Percentiles rank a stretch among this genome's conserved stretches.
These are phyloP conservation scores for Vachellia collinsii DNA, from an alignment of 306 rosid genomes.

Conservation along the genomic window DNA sequence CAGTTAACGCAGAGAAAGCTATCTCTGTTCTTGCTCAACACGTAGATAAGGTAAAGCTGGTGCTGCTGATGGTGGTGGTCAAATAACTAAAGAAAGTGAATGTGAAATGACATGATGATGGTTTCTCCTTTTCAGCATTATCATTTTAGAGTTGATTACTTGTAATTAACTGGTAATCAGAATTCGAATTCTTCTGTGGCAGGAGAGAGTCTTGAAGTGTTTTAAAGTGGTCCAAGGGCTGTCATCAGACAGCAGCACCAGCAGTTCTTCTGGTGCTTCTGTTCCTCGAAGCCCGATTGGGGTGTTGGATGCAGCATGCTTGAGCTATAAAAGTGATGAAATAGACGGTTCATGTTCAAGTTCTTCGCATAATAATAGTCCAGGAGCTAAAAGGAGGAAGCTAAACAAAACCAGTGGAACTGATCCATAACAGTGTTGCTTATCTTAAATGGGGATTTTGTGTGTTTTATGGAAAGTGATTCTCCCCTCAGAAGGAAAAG, in stretches of 20 bases:
- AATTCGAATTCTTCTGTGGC: constrained; percentile 31
- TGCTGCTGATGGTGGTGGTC: constrained; percentile 32
- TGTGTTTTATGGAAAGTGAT: constrained; percentile 47
- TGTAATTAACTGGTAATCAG: constrained; percentile 5
- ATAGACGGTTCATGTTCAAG: constrained; percentile 69
- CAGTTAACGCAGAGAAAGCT: constrained; percentile 59
- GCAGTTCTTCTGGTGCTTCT: constrained; percentile 25
- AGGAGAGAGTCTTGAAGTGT: constrained; percentile 83
- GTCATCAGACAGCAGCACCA: constrained; percentile 31
- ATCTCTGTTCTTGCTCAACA: constrained; percentile 64
- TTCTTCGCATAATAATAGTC: constrained; percentile 56
- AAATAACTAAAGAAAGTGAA: constrained; percentile 33
- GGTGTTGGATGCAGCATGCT: constrained; percentile 75
- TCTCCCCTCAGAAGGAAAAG: constrained; percentile 30
- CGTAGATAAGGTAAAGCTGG: constrained; percentile 63
- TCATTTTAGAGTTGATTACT: constrained; percentile 38
- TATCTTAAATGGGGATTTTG: constrained; percentile 41
- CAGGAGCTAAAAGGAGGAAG: constrained; percentile 86
- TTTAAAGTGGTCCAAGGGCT: constrained; percentile 51
- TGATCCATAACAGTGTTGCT: constrained; percentile 53
- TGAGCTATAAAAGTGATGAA: constrained; percentile 83
- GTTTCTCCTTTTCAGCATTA: constrained; percentile 11
- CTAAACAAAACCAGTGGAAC: constrained; percentile 70
- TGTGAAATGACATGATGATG: constrained; percentile 25
- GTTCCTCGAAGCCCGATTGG: constrained; percentile 85